These are phyloP conservation scores for Hypoxylon lienhwacheense DNA, from an alignment of 495 filamentous ascomycete genomes.

Conservation along the genomic window DNA sequence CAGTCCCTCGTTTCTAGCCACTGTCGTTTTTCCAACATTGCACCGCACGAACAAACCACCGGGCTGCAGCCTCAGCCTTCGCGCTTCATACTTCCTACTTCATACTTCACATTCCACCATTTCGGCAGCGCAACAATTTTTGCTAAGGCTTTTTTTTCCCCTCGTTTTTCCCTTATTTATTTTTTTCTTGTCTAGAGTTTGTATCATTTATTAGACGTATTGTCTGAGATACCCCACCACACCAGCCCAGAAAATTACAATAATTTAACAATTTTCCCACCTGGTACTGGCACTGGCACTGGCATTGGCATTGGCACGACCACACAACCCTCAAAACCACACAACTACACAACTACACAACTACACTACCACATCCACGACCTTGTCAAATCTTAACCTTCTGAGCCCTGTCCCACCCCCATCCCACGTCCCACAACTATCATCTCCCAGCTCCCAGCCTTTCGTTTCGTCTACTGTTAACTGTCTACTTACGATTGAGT, in stretches of 20 bases:
- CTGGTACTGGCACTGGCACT: too few species aligned
- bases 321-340: too few species aligned
- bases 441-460: constrained; percentile 24
- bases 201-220: constrained; percentile 28
- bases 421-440: constrained; percentile 19
- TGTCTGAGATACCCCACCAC: constrained; percentile 34
- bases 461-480: too few species aligned
- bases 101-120: too few species aligned
- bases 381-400: background rate
- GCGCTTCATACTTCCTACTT: too few species aligned
- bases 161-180: constrained; percentile 6
- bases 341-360: too few species aligned
- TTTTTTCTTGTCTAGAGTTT: constrained; percentile 36
- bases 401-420: constrained; percentile 32
- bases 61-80: constrained; percentile 24
- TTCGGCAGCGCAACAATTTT: too few species aligned
- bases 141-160: constrained; percentile 6
- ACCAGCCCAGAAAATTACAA: constrained; percentile 17
- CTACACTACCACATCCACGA: too few species aligned
- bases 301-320: too few species aligned
- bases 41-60: constrained; percentile 17
- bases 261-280: constrained; percentile 10
- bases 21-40: constrained; percentile 18
- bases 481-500: constrained; percentile 15
- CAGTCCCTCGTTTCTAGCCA: constrained; percentile 15